Evolutionary conservation across 257 asterid genomes (phyloP).

Genomic region (Marsdenia floribunda): DNA sequence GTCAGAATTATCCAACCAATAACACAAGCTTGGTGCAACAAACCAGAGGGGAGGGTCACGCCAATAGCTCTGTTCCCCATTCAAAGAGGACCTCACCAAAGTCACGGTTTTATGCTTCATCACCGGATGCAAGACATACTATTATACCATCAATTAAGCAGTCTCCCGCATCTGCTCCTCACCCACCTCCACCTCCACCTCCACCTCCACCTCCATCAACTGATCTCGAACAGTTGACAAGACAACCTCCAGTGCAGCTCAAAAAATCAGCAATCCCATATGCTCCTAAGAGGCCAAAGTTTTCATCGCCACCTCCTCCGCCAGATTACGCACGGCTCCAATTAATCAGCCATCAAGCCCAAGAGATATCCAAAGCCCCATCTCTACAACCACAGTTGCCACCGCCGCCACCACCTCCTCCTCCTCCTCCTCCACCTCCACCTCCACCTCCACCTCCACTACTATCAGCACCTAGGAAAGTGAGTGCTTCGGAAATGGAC

Average conservation of each 20-base stretch:
- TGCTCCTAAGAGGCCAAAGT: constrained; percentile 56
- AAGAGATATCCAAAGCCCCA: constrained; percentile 25
- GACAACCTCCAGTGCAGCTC: constrained; percentile 19
- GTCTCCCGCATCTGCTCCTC: constrained; percentile 15
- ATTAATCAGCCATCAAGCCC: constrained; percentile 46
- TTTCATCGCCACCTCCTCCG: constrained; percentile 80
- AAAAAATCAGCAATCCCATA: constrained; percentile 38
- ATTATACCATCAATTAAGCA: constrained; percentile 72
- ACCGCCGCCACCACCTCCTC: constrained; percentile 40
- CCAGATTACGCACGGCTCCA: constrained; percentile 67
- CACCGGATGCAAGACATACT: constrained; percentile 52
- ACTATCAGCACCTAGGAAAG: constrained; percentile 31
- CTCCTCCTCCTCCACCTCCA: constrained; percentile 35
- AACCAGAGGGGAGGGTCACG: constrained; percentile 25
- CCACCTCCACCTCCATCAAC: constrained; percentile 27
- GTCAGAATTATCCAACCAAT: constrained; percentile 30
- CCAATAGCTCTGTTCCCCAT: constrained; percentile 39
- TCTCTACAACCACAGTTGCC: constrained; percentile 51
- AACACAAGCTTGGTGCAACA: constrained; percentile 19
- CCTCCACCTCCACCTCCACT: constrained; percentile 42
- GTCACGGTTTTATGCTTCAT: constrained; percentile 57
- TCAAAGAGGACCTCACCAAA: constrained; percentile 84
- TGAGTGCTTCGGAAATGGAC: constrained; percentile 18
- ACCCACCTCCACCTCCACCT: constrained; percentile 33
- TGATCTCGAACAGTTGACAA: constrained; percentile 26